A percentile compares a stretch with the other conserved stretches of the same genome.
Conservation (phyloP, 805 yeast genomes). For the Schizosaccharomyces pombe region DNA sequence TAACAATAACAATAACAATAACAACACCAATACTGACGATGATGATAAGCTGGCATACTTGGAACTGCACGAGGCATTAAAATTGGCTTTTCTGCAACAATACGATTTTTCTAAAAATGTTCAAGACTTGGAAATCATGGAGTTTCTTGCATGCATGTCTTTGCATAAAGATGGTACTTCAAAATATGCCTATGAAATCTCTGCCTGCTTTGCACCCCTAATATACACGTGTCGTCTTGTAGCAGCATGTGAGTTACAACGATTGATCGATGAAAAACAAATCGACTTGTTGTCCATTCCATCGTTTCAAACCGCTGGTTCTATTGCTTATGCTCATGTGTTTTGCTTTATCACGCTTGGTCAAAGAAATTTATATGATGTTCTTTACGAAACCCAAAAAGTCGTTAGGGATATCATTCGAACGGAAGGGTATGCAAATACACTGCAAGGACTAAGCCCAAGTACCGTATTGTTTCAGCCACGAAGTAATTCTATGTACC, state of each 20-base stretch:
- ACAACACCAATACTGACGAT: neutral
- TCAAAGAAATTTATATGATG: neutral
- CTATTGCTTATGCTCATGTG: neutral
- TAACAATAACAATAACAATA: too few relatives aligned
- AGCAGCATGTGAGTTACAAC: neutral
- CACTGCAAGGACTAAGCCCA: neutral
- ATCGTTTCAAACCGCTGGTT: neutral
- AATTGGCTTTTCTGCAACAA: neutral
- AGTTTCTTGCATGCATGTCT: neutral
- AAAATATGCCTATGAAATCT: neutral
- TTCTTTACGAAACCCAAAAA: neutral
- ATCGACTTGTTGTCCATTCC: neutral
- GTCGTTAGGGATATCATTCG: neutral
- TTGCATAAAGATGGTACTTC: neutral
- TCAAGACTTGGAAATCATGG: neutral
- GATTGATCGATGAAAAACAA: neutral
- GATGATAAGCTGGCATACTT: neutral
- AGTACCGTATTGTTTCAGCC: neutral
- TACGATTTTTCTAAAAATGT: neutral
- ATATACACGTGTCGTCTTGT: neutral
- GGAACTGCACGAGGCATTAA: neutral
- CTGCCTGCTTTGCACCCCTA: neutral
- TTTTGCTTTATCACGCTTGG: neutral
- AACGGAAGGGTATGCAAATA: neutral
- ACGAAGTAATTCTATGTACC: neutral